Evolutionary conservation across 805 yeast genomes (phyloP), one percentile per base, ranked within the genome.

Genomic region (Pichia manshurica): DNA sequence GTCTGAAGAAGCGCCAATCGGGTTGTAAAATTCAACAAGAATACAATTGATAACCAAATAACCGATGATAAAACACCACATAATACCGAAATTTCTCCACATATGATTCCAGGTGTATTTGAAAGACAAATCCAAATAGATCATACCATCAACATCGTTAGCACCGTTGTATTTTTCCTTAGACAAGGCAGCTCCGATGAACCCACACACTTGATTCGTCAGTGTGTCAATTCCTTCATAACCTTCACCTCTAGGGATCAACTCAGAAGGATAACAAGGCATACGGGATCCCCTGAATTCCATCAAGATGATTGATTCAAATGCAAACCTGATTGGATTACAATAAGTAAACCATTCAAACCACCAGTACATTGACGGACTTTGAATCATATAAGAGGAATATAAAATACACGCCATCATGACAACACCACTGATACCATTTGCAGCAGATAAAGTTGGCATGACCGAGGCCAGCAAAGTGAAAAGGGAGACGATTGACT

Each of bases 51-150:
- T 48, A 3, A 43, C 35, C 29, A 74, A 53, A 60, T 73, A 72
- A 52, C 74, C 70, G 15, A 73, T 33, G 36, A 68, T 61, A 55
- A 70, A 74, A 8, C 61, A 74, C 54, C 73, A 49, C 48, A 70
- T 47, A 48, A 77, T 72, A 50, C 81, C 96, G 47, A 83, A 72
- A 62, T 87, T 84, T 69, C 95, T 79, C 96, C 96, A 87, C 44
- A 76, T 73, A 63, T 87, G 87, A 19, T 63, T 52, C 57, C 73
- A 78, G 20, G 59, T 60, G 68, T 82, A 87, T 36, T 63, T 59
- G 63, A 63, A 87, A 9, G 79, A 62, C 3, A 56, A 57, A 4
- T 53, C 51, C 17, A 80, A 47, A 55, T 78, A 81, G 17, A 61
- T 59, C 48, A 74, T 77, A 60, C 87, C 87, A 51, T 62, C 60